Evolutionary conservation across 148 eudicot genomes (phyloP).

Genomic region (Mesembryanthemum crystallinum): DNA sequence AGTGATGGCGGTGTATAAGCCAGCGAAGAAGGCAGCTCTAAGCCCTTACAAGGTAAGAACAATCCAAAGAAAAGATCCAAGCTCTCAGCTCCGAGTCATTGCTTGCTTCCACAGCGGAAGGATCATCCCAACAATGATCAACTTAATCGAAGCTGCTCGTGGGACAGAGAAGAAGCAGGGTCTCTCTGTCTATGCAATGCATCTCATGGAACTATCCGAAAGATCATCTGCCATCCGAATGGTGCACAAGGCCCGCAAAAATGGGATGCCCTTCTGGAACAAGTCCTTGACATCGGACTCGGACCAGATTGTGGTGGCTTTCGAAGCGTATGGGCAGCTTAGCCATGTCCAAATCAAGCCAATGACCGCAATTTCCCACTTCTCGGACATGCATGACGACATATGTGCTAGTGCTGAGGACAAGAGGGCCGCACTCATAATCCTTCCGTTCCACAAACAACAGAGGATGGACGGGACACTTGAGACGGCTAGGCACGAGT

Average conservation of each 20-base stretch:
- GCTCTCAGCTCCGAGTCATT: slow-evolving; percentile 51
- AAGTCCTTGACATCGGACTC: slow-evolving; percentile 35
- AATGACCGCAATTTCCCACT: slow-evolving; percentile 63
- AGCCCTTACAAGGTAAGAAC: slow-evolving; percentile 48
- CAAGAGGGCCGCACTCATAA: slow-evolving; percentile 56
- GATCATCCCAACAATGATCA: slow-evolving; percentile 60
- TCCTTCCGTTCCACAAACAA: slow-evolving; percentile 76
- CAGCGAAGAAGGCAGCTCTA: slow-evolving; percentile 40
- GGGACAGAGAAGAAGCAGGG: slow-evolving; percentile 59
- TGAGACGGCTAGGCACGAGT: slow-evolving; percentile 62
- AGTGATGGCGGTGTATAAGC: slow-evolving; percentile 65
- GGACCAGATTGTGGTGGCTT: slow-evolving; percentile 68
- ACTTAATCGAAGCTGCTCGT: slow-evolving; percentile 66
- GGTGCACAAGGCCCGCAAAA: slow-evolving; percentile 70
- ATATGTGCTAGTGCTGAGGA: slow-evolving; percentile 60
- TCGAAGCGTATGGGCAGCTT: slow-evolving; percentile 71
- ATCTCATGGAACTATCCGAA: slow-evolving; percentile 79
- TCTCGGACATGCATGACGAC: slow-evolving; percentile 64
- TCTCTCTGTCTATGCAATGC: slow-evolving; percentile 74
- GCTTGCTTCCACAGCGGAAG: slow-evolving; percentile 64
- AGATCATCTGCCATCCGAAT: slow-evolving; percentile 79
- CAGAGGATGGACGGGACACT: slow-evolving; percentile 61
- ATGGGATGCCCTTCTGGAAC: slow-evolving; percentile 76
- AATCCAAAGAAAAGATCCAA: slow-evolving; percentile 51
- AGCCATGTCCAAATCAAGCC: slow-evolving; percentile 61